These are phyloP conservation scores for Syzygium aromaticum DNA, from an alignment of 345 rosid species.

Conservation along the genomic window DNA sequence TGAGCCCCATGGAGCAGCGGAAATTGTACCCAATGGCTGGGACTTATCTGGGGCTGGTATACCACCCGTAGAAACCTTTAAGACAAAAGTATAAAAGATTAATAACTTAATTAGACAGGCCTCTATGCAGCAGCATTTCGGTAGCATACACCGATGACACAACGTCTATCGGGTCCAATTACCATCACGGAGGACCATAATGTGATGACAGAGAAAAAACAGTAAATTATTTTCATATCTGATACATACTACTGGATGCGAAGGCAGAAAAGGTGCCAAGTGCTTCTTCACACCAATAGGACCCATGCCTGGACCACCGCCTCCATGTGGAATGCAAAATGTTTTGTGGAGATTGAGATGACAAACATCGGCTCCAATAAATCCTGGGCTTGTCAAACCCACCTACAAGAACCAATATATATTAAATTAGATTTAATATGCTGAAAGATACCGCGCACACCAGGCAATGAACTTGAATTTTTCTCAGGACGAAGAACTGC, in stretches of 20 bases:
- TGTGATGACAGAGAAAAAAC: not conserved
- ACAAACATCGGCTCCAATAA: slow-evolving; percentile 98
- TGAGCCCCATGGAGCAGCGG: slow-evolving; percentile 99
- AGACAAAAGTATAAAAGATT: not conserved
- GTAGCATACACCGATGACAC: not conserved
- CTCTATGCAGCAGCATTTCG: not conserved
- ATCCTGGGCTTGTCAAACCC: slow-evolving; percentile 97
- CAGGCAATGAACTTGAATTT: not conserved
- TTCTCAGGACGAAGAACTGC: not conserved
- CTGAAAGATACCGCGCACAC: not conserved
- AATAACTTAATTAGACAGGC: not conserved
- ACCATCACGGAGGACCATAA: not conserved
- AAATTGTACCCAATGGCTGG: slow-evolving; percentile 72
- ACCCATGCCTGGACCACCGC: slow-evolving; percentile 99
- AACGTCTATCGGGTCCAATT: not conserved
- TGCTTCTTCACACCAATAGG: slow-evolving; percentile 99
- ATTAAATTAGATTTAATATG: not conserved
- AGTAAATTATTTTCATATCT: not conserved
- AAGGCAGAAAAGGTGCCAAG: slow-evolving; percentile 92
- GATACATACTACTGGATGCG: slow-evolving; percentile 85
- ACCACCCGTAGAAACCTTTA: slow-evolving; percentile 74
- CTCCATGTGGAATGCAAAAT: slow-evolving; percentile 98
- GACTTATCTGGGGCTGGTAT: slow-evolving; percentile 70
- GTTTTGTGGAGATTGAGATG: slow-evolving; percentile 99
- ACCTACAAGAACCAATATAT: slow-evolving; percentile 35